These are phyloP conservation scores for Pestalotiopsis sp. DNA, from an alignment of 2,329 filamentous ascomycete species.

Conservation along the genomic window DNA sequence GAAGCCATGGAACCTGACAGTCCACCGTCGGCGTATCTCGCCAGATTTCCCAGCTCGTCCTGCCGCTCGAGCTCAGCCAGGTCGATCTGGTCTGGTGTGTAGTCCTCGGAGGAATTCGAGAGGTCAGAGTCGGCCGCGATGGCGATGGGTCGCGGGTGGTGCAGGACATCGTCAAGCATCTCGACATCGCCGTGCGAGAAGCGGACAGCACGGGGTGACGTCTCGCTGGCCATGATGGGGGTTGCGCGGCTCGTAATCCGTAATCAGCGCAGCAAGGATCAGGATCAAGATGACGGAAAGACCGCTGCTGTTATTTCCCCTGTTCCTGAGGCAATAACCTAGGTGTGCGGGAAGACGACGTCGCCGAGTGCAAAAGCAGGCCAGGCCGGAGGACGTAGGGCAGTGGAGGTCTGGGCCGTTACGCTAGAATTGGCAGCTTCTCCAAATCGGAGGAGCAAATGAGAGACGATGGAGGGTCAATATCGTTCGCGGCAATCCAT, in stretches of 20 bases:
- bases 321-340: not conserved
- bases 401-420: not conserved
- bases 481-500: not conserved
- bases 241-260: not conserved
- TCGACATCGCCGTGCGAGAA: constrained; percentile 56
- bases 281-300: not conserved
- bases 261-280: not conserved
- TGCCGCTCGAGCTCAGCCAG: constrained; percentile 50
- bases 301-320: not conserved
- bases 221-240: constrained; percentile 37
- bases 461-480: not conserved
- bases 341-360: not conserved
- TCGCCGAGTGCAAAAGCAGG: not conserved
- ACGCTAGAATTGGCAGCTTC: not conserved
- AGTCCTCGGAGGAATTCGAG: constrained; percentile 50
- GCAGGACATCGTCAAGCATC: constrained; percentile 45
- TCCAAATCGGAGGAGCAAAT: not conserved
- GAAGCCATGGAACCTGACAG: constrained; percentile 47
- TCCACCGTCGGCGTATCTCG: constrained; percentile 45
- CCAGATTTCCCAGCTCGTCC: constrained; percentile 49
- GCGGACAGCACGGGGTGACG: constrained; percentile 58
- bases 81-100: constrained; percentile 48
- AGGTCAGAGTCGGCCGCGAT: constrained; percentile 50
- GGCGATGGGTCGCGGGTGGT: constrained; percentile 38
- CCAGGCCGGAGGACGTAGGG: not conserved